Base-by-base conservation (phyloP, 179 eudicot genomes). In the Heliamphora pulchella region DNA sequence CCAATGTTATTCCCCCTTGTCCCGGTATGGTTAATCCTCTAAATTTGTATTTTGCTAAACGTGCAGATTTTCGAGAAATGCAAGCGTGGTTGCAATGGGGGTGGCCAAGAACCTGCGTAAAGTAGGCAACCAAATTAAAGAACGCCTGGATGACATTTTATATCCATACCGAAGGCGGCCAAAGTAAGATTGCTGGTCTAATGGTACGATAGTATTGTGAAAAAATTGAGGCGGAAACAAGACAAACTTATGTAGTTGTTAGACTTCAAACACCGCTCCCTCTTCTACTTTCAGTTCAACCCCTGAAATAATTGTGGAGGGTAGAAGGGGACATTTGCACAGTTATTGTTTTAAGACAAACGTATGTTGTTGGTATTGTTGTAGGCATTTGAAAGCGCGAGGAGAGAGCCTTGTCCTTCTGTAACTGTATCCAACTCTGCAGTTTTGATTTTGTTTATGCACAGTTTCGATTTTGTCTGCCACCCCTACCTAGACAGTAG, bases 11-110 rank as follows among this genome's bases (percentile, higher is more conserved):
- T 64, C 54, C 43, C 53, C 50, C 22, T 46, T 20, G 2, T 20
- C 9, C 6, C 9, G 0, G 22, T 70, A 8, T 22, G 3, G 43
- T 9, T 18, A 50, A 18, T n/a, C 20, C 41, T 47, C 53, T 54
- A 63, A 15, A 8, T 62, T 22, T 83, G 48, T 41, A 18, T 68
- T 78, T 78, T 76, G 22, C 20, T 4, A 14, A 13, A 77, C 64
- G 20, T 82, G 79, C 97, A 95, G 98, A 79, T 95, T 93, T 76
- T 82, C 91, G 13, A 87, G 98, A 81, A 94, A 93, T 75, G 97
- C 97, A 39, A 86, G 78, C 50, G 81, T 94, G 74, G 97, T 94
- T 78, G 98, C 94, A n/a, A 86, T 88, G 74, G 97, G 98, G 77
- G 97, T 94, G 50, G 94, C 85, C 13, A 93, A 89, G 87, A 91